Conservation (phyloP, 805 yeast species). For the Candida verbasci region DNA sequence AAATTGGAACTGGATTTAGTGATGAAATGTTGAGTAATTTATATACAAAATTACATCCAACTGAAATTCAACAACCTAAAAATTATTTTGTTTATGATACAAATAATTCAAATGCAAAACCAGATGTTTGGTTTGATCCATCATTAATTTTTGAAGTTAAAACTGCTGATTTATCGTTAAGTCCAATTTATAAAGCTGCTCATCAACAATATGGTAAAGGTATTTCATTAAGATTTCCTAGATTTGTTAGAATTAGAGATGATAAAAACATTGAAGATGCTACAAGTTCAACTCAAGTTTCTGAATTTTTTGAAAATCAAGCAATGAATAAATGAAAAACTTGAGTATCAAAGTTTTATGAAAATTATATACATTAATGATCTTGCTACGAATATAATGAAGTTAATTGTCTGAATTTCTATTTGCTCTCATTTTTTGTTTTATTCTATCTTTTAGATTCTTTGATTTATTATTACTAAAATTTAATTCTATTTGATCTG, state of each 20-base stretch:
- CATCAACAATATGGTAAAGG: constrained; percentile 71
- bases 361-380: background rate
- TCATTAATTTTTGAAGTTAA: constrained; percentile 77
- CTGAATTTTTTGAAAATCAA: constrained; percentile 79
- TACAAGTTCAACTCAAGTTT: constrained; percentile 76
- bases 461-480: constrained; percentile 15
- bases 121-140: constrained; percentile 96
- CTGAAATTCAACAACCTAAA: constrained; percentile 62
- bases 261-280: constrained; percentile 86
- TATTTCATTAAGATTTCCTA: constrained; percentile 81
- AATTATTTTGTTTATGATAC: constrained; percentile 64
- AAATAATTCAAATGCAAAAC: constrained; percentile 58
- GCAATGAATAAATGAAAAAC: constrained; percentile 21
- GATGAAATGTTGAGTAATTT: constrained; percentile 70
- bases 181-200: constrained; percentile 89
- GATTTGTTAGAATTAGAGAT: constrained; percentile 78
- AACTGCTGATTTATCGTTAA: constrained; percentile 84
- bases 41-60: constrained; percentile 58
- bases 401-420: constrained; percentile 13
- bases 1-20: constrained; percentile 95
- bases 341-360: constrained; percentile 1
- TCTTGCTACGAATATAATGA: too few species aligned
- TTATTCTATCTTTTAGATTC: constrained; percentile 30
- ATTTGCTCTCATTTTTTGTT: constrained; percentile 30
- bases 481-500: constrained; percentile 27